A percentile compares a stretch with the other conserved stretches of the same genome.
phyloP scores from a whole-genome alignment of 2,329 filamentous ascomycete species.

The Purpureocillium takamizusanense region DNA sequence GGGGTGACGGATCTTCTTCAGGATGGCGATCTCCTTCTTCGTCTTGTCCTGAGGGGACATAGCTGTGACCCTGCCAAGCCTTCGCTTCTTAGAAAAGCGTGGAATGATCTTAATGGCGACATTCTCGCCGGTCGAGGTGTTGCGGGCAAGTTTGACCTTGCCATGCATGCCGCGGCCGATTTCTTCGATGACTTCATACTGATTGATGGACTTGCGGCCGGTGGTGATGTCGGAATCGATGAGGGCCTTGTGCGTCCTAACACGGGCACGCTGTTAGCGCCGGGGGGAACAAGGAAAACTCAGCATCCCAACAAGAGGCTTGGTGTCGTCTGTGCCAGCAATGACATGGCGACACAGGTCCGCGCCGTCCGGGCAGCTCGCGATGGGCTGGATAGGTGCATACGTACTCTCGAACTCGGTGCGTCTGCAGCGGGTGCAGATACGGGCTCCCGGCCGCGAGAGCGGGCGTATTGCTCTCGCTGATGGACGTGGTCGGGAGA shows the following conservation, averaged over 20 bases:
- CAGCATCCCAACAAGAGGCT: too few relatives aligned
- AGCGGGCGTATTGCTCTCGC: conserved; percentile 45
- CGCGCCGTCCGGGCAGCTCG: too few relatives aligned
- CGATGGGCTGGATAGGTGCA: not conserved
- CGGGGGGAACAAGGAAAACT: not conserved
- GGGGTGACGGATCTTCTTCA: conserved; percentile 97
- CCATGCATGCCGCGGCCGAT: conserved; percentile 93
- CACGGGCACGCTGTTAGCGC: conserved; percentile 1
- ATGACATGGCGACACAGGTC: too few relatives aligned
- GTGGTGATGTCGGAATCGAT: conserved; percentile 84
- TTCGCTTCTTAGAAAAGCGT: conserved; percentile 84
- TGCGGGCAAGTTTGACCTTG: conserved; percentile 91
- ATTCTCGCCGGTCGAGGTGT: conserved; percentile 63
- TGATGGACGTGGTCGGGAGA: conserved; percentile 30
- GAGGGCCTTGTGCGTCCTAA: conserved; percentile 77
- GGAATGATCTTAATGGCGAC: conserved; percentile 99
- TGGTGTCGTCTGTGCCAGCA: too few relatives aligned
- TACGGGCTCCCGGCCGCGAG: conserved; percentile 46
- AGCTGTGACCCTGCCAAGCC: conserved; percentile 73
- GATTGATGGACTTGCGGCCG: conserved; percentile 92
- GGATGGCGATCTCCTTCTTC: conserved; percentile 92
- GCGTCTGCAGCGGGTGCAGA: conserved; percentile 62
- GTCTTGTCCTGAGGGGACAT: conserved; percentile 65
- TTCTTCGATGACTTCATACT: conserved; percentile 95
- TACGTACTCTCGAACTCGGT: conserved; percentile 68